Percentiles rank a stretch among this genome's conserved stretches.
Evolutionary conservation across 768 basidiomycete genomes (phyloP).

Genomic region (Pleurotus ostreatus): DNA sequence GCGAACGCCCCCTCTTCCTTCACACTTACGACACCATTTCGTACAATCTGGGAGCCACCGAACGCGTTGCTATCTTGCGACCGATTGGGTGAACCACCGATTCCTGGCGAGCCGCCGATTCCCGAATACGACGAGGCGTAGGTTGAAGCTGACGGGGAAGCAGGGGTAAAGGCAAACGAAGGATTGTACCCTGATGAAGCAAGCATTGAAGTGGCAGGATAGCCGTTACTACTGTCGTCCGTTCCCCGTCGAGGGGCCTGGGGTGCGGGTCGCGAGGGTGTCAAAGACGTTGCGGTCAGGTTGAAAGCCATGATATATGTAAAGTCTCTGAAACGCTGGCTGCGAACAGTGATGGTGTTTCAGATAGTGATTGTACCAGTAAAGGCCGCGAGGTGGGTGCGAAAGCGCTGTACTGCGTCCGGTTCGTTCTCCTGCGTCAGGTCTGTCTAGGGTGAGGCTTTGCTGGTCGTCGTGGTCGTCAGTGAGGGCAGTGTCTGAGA

Average conservation of each 20-base stretch:
- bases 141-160: constrained; percentile 52
- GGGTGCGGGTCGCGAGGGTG: constrained; percentile 76
- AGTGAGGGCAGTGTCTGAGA: constrained; percentile 4
- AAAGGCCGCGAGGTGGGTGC: background rate
- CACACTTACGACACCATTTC: constrained; percentile 73
- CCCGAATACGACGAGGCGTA: constrained; percentile 71
- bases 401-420: background rate
- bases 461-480: background rate
- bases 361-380: background rate
- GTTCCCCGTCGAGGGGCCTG: constrained; percentile 55
- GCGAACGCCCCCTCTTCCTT: constrained; percentile 91
- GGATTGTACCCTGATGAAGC: constrained; percentile 55
- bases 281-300: constrained; percentile 51
- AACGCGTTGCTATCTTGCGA: constrained; percentile 23
- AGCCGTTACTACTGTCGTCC: constrained; percentile 30
- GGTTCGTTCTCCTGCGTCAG: background rate
- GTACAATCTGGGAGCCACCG: constrained; percentile 45
- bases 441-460: background rate
- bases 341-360: background rate
- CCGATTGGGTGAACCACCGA: constrained; percentile 75
- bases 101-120: constrained; percentile 82
- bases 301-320: constrained; percentile 4
- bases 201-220: constrained; percentile 37
- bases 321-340: background rate
- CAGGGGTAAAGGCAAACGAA: constrained; percentile 50